Conservation (phyloP, 352 stramenopile species). For the Pythium volutum region DNA sequence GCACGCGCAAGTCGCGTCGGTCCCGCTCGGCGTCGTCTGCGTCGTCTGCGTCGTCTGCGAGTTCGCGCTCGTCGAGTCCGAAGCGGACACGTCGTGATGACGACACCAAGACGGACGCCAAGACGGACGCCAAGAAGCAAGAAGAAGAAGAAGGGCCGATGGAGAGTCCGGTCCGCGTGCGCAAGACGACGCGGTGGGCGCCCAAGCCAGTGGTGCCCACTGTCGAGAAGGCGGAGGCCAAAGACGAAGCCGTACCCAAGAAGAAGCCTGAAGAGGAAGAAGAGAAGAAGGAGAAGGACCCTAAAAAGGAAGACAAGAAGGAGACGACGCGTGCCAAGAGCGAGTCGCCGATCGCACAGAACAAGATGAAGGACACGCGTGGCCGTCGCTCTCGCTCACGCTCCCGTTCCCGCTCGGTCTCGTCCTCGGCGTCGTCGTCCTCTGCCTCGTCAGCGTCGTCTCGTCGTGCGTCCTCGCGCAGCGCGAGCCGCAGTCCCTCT, state of each 20-base stretch:
- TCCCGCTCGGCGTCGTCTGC: conserved; percentile 16
- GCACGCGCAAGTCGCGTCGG: conserved; percentile 3
- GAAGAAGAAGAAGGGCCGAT: neutral
- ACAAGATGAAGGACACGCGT: conserved; percentile 7
- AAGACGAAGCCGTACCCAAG: neutral
- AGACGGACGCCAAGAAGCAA: conserved; percentile 6
- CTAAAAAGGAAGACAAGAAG: neutral
- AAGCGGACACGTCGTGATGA: neutral
- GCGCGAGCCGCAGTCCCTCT: conserved; percentile 18
- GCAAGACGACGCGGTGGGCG: conserved; percentile 25
- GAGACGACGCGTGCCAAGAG: neutral
- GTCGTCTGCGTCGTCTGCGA: neutral
- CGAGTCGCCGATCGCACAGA: neutral
- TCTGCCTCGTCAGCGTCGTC: conserved; percentile 24
- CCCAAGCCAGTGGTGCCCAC: conserved; percentile 2
- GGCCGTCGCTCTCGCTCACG: neutral
- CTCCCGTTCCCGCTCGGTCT: conserved; percentile 35
- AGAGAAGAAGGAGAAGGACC: no score
- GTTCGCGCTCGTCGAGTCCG: conserved; percentile 16
- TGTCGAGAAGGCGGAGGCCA: neutral
- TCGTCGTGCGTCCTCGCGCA: conserved; percentile 4
- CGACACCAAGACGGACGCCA: conserved; percentile 7
- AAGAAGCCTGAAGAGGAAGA: neutral
- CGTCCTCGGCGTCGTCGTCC: conserved; percentile 27
- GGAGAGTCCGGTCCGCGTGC: conserved; percentile 7